Evolutionary conservation across 1,284 basidiomycete species (phyloP), one percentile per base, ranked within the genome.

Genomic region (Rhodotorula glutinis): DNA sequence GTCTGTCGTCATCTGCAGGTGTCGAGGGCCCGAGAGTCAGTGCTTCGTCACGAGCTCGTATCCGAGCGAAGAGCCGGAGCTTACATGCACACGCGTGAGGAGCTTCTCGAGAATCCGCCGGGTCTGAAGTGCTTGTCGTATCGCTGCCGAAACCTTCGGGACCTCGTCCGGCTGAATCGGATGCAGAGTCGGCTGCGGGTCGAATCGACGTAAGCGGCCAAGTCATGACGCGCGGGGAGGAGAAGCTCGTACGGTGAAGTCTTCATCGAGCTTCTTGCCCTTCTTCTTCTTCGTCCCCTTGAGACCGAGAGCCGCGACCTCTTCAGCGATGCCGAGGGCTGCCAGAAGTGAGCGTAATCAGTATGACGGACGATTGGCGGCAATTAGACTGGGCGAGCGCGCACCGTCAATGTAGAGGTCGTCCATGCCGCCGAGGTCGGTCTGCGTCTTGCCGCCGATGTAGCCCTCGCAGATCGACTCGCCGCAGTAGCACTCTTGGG

Each of bases 361-460:
- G 25, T 69, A 57, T 54, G 5, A 40, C 10, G 27, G 9, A 38
- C 19, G 27, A 5, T 30, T 1, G 46, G 23, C 29, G 27, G 13
- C 11, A 49, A 17, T 21, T 3, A 46, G 8, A 41, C n/a, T n/a
- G 23, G 19, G 43, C 66, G 40, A 70, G 57, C 29, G 57, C 54
- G 11, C 43, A 65, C 91, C 93, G 76, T 98, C 93, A 51, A 98
- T 85, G 80, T 91, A 93, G 16, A 98, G 83, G 75, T 98, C 92
- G 78, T 96, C 92, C 87, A 98, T 95, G 23, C 88, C 82, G 21
- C 83, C 89, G 27, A 98, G 84, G 78, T 98, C 96, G 1, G 96
- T 98, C 80, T 99, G 96, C 0, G 94, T 98, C 82, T 98, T 98
- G 38, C 96, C 96, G 71, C 96, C 96, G 70, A 98, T 91, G 74